These are phyloP conservation scores for Erodium moschatum DNA, from an alignment of 441 rosid genomes.

Conservation along the genomic window DNA sequence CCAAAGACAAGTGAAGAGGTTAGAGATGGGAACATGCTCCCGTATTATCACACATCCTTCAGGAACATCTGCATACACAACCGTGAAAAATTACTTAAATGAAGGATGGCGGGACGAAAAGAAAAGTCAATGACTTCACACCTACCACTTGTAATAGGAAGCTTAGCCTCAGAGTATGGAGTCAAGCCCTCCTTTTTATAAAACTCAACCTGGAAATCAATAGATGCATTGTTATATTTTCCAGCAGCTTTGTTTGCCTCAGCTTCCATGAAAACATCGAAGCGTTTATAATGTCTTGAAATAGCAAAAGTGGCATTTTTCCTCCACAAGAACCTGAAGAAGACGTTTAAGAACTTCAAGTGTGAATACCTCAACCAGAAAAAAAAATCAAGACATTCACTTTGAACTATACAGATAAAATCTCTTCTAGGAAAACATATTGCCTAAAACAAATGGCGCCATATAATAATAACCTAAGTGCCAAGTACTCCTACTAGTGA, in stretches of 20 bases:
- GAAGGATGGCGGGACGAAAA: neutral
- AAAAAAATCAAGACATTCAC: neutral
- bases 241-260: constrained; percentile 98
- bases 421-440: neutral
- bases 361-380: neutral
- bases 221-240: constrained; percentile 74
- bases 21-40: constrained; percentile 87
- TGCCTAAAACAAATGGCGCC: neutral
- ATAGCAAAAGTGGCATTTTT: constrained; percentile 76
- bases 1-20: constrained; percentile 93
- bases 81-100: neutral
- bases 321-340: constrained; percentile 81
- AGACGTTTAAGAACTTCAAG: constrained; percentile 5
- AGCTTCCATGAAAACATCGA: constrained; percentile 79
- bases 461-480: no score
- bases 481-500: neutral
- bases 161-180: constrained; percentile 69
- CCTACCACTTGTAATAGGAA: constrained; percentile 83
- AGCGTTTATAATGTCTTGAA: constrained; percentile 80
- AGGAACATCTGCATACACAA: constrained; percentile 73
- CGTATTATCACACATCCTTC: constrained; percentile 93
- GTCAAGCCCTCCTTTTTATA: constrained; percentile 82
- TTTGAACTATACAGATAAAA: neutral
- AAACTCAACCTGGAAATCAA: constrained; percentile 77
- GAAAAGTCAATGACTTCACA: constrained; percentile 8